phyloP scores from a whole-genome alignment of 176 grass and related monocot genomes.

The Paspalum vaginatum region DNA sequence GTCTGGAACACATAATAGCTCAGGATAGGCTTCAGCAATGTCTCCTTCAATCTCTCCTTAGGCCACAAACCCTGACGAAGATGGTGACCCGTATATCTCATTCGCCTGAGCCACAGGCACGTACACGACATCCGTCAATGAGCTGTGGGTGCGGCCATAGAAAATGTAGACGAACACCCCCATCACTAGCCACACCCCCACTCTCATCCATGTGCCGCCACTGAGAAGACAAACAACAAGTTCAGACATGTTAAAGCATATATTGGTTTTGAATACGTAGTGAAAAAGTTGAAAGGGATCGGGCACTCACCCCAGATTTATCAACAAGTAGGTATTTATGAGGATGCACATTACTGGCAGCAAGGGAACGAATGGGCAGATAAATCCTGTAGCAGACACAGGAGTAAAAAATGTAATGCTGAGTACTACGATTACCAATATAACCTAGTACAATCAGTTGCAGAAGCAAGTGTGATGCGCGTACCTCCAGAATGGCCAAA shows the following conservation, averaged over 20 bases:
- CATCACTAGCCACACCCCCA: conserved; percentile 79
- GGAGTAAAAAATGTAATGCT: conserved; percentile 10
- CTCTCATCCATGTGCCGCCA: conserved; percentile 72
- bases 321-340: conserved; percentile 71
- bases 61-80: conserved; percentile 46
- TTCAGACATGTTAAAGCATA: conserved; percentile 9
- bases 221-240: conserved; percentile 41
- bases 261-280: neutral
- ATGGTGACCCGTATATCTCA: conserved; percentile 57
- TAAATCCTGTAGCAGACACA: conserved; percentile 56
- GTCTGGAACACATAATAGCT: neutral
- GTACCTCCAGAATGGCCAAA: conserved; percentile 89
- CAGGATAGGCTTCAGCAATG: neutral
- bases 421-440: neutral
- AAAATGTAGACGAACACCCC: conserved; percentile 89
- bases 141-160: conserved; percentile 89
- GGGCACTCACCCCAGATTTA: conserved; percentile 67
- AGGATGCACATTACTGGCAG: conserved; percentile 80
- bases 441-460: neutral
- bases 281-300: neutral
- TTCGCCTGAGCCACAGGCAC: conserved; percentile 71
- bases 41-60: conserved; percentile 3
- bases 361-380: conserved; percentile 70
- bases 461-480: neutral
- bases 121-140: conserved; percentile 70